A percentile compares a stretch with the other conserved stretches of the same genome.
Conservation (phyloP, 768 basidiomycete species). For the Glaciozyma antarctica region DNA sequence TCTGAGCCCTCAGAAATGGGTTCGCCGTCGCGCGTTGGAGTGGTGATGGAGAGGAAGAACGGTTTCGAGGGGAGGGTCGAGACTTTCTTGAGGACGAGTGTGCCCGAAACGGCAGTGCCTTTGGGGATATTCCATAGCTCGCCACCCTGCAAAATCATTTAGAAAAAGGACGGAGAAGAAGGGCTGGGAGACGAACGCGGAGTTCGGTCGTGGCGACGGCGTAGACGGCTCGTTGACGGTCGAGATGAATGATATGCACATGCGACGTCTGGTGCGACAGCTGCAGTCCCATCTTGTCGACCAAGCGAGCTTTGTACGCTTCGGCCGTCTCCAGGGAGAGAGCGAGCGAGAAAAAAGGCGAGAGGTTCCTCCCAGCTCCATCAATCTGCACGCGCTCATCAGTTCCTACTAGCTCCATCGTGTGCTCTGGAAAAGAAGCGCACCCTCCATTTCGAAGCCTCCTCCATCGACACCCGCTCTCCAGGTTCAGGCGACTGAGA, state of each 20-base stretch:
- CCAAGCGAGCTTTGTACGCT: not conserved
- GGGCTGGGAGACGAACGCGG: not conserved
- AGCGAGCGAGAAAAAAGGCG: slow-evolving; percentile 1
- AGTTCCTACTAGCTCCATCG: no score
- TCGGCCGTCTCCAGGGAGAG: not conserved
- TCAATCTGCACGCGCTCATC: not conserved
- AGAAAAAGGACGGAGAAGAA: not conserved
- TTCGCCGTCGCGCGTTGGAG: not conserved
- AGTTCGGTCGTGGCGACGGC: slow-evolving; percentile 11
- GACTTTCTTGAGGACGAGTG: slow-evolving; percentile 15
- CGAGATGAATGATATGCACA: slow-evolving; percentile 17
- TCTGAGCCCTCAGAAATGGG: slow-evolving; percentile 8
- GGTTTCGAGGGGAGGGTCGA: slow-evolving; percentile 19
- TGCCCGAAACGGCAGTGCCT: slow-evolving; percentile 3
- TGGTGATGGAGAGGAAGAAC: slow-evolving; percentile 14
- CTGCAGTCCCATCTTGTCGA: slow-evolving; percentile 4
- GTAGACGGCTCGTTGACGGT: slow-evolving; percentile 10
- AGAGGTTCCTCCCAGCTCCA: not conserved
- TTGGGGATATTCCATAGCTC: slow-evolving; percentile 2
- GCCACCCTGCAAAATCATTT: not conserved
- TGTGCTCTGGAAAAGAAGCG: not conserved
- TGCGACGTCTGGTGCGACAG: not conserved
- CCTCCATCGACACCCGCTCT: not conserved
- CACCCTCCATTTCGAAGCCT: slow-evolving; percentile 15
- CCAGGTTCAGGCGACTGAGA: not conserved